phyloP scores from a whole-genome alignment of 2,329 filamentous ascomycete species.

The Diplodia mutila region DNA sequence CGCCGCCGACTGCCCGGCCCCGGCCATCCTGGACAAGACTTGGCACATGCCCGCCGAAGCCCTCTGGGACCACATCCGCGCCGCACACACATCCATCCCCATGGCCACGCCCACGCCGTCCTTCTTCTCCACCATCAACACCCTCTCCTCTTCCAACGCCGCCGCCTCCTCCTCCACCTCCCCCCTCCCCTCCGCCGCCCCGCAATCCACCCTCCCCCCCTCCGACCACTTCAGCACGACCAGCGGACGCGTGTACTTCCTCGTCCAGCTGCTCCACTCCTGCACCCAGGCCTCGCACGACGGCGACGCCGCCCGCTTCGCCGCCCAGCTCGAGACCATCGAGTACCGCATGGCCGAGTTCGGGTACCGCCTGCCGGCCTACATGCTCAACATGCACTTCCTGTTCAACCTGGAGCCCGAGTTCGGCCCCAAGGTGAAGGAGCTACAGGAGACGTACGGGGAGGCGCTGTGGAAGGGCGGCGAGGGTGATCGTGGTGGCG shows the following conservation, averaged over 20 bases:
- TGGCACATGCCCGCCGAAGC: neutral
- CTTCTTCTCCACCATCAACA: neutral
- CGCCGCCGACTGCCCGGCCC: neutral
- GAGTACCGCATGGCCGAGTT: neutral
- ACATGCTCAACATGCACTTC: neutral
- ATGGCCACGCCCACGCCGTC: neutral
- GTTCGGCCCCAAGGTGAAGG: neutral
- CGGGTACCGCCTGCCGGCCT: neutral
- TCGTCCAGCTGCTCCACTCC: neutral
- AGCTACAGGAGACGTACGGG: neutral
- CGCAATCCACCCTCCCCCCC: neutral
- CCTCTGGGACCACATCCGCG: slow-evolving; percentile 14
- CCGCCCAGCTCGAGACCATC: neutral
- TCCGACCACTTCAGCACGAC: neutral
- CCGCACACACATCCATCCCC: neutral
- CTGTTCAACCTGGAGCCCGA: neutral
- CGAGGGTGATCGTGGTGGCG: neutral
- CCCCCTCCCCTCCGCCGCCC: neutral
- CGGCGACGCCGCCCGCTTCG: neutral
- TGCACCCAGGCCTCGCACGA: neutral
- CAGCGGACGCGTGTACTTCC: neutral
- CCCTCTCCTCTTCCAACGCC: neutral
- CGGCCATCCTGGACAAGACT: neutral
- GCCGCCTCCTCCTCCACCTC: neutral
- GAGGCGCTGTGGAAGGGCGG: neutral